Evolutionary conservation across 2,329 filamentous ascomycete species (phyloP).

Genomic region (Ophiognomonia clavigignenti-juglandacearum): DNA sequence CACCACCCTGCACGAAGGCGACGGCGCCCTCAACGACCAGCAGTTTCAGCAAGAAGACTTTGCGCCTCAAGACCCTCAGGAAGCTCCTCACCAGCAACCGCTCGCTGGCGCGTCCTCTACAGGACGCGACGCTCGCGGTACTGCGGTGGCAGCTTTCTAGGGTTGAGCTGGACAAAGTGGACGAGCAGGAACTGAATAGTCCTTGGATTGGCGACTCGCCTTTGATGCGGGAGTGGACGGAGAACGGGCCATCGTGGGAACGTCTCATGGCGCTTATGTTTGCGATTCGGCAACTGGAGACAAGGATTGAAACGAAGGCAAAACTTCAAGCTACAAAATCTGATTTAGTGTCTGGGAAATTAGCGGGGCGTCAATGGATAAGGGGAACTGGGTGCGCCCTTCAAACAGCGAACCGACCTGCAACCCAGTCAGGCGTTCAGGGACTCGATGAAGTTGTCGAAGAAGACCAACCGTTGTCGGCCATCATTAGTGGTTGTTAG

Average conservation of each 20-base stretch:
- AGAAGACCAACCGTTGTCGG: too few species aligned
- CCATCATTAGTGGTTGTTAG: too few species aligned
- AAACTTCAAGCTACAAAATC: slow-evolving; percentile 1
- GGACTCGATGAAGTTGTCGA: too few species aligned
- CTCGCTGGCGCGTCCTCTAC: slow-evolving; percentile 66
- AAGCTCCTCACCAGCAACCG: slow-evolving; percentile 70
- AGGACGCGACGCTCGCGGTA: slow-evolving; percentile 69
- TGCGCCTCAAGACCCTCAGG: slow-evolving; percentile 57
- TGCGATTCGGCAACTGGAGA: slow-evolving; percentile 38
- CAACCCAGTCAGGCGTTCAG: background rate
- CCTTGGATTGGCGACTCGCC: slow-evolving; percentile 4
- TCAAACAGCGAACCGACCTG: slow-evolving; percentile 1
- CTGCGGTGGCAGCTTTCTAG: slow-evolving; percentile 52
- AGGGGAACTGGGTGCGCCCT: background rate
- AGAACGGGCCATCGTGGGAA: slow-evolving; percentile 26
- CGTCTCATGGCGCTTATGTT: slow-evolving; percentile 43
- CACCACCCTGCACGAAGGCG: slow-evolving; percentile 32
- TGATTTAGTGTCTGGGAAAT: slow-evolving; percentile 7
- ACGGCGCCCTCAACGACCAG: slow-evolving; percentile 47
- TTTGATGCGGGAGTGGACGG: background rate
- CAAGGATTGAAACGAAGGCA: slow-evolving; percentile 26
- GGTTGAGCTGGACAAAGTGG: slow-evolving; percentile 6
- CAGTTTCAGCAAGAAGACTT: slow-evolving; percentile 49
- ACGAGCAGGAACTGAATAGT: background rate
- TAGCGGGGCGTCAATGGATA: slow-evolving; percentile 14